phyloP scores from a whole-genome alignment of 2,329 filamentous ascomycete genomes.

The Macrophomina phaseolina region DNA sequence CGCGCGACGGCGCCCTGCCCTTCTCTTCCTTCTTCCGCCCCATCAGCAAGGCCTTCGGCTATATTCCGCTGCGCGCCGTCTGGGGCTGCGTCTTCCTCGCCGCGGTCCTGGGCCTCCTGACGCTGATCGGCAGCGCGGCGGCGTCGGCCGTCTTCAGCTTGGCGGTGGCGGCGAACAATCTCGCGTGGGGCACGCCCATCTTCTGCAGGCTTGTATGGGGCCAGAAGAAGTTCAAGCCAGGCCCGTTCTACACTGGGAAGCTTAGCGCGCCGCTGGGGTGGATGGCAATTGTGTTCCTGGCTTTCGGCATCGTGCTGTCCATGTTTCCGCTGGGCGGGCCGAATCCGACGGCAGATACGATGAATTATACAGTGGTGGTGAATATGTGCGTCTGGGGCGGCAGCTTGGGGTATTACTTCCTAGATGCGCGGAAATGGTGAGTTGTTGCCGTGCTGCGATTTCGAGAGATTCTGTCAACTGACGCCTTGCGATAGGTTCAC shows the following conservation, averaged over 20 bases:
- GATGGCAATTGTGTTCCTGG: slow-evolving; percentile 59
- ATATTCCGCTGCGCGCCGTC: slow-evolving; percentile 63
- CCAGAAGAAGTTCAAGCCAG: slow-evolving; percentile 61
- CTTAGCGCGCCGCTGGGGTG: slow-evolving; percentile 61
- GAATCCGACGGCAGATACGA: slow-evolving; percentile 55
- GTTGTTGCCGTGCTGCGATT: slow-evolving; percentile 12
- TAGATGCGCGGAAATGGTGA: slow-evolving; percentile 63
- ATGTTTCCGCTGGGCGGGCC: slow-evolving; percentile 66
- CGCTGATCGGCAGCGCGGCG: slow-evolving; percentile 63
- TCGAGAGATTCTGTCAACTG: not conserved
- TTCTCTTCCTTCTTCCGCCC: slow-evolving; percentile 64
- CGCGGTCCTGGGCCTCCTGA: slow-evolving; percentile 62
- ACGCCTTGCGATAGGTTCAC: slow-evolving; percentile 48
- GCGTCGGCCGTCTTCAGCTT: slow-evolving; percentile 66
- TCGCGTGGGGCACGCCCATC: slow-evolving; percentile 66
- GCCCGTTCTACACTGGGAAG: slow-evolving; percentile 64
- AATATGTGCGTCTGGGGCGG: slow-evolving; percentile 65
- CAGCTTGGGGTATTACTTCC: slow-evolving; percentile 60
- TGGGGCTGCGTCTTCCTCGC: slow-evolving; percentile 60
- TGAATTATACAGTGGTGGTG: slow-evolving; percentile 70
- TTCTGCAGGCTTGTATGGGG: slow-evolving; percentile 65
- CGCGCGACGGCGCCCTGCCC: slow-evolving; percentile 65
- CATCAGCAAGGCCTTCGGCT: slow-evolving; percentile 61
- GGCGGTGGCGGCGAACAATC: slow-evolving; percentile 64
- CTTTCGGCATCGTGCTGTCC: slow-evolving; percentile 61